Conservation (phyloP, 257 asterid genomes). For the Fraxinus cuspidata region DNA sequence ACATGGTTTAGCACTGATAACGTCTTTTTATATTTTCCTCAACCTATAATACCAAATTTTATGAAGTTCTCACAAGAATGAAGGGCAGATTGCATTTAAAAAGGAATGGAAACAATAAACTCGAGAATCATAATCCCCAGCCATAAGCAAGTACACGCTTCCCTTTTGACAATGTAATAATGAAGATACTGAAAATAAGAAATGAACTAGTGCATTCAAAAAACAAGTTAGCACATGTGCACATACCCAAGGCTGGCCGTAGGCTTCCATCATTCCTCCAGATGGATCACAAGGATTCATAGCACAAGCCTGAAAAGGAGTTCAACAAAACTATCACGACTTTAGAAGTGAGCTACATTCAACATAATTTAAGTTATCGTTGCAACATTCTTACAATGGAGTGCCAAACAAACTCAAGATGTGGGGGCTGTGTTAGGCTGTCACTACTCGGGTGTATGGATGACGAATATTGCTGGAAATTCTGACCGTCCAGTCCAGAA, state of each 20-base stretch:
- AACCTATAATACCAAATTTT: not conserved
- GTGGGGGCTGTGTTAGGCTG: constrained; percentile 51
- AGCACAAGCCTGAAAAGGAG: constrained; percentile 55
- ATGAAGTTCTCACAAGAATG: not conserved
- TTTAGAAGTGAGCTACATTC: constrained; percentile 4
- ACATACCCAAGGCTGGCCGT: constrained; percentile 79
- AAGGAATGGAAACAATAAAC: not conserved
- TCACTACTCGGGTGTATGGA: constrained; percentile 44
- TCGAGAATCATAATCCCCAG: not conserved
- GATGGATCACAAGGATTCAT: constrained; percentile 59
- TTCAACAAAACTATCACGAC: constrained; percentile 4
- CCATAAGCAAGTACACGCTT: not conserved
- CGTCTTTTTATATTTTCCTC: not conserved
- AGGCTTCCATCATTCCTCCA: constrained; percentile 76
- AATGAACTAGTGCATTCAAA: not conserved
- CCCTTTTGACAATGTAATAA: constrained; percentile 6
- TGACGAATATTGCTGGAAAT: constrained; percentile 46
- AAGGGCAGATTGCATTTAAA: not conserved
- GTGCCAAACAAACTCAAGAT: constrained; percentile 66
- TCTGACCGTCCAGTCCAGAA: constrained; percentile 29
- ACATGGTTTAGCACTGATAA: not conserved
- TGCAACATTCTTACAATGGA: constrained; percentile 59
- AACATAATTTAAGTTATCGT: not conserved
- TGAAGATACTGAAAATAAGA: constrained; percentile 10
- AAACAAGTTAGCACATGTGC: not conserved